Base-by-base conservation (phyloP, 768 basidiomycete species). In the Ephemerocybe angulata region DNA sequence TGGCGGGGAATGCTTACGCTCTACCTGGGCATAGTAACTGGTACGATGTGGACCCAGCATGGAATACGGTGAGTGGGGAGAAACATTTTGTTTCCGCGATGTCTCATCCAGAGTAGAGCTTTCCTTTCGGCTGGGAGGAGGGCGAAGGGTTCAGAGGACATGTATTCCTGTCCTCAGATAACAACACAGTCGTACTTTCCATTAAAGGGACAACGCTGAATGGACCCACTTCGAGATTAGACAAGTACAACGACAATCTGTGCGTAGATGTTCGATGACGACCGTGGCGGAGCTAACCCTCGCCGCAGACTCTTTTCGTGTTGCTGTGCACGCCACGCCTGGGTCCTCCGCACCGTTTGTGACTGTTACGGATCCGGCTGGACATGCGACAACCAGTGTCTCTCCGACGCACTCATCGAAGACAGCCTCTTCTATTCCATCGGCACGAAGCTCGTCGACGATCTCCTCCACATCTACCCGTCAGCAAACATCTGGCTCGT, bases 371-470 rank as follows among this genome's bases (percentile, higher is more conserved):
- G 81, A 2, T 75, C 81, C 10, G 75, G 78, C 30, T 86, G 80
- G 77, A 80, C 78, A 33, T 98, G 96, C 68, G 87, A 91, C 58
- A 80, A 84, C 50, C 78, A 79, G 17, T 98, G 96, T 70, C 74
- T 98, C 50, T 85, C 88, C 49, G 77, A 87, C 43, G 88, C 95
- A 2, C 83, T 98, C 33, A 75, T 93, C 52, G 77, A 90, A 67
- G 94, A 98, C 55, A 90, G 87, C 61, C 70, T 97, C n/a, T 98
- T 98, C 72, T 97, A 97, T 67, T 87, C 88, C 2, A 76, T 88
- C 33, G 96, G 93, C 25, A 84, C 92, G 43, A 35, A 35, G 33
- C 17, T 17, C 33, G 17, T n/a, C n/a, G n/a, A n/a, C n/a, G n/a
- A n/a, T n/a, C n/a, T n/a, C n/a, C n/a, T n/a, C n/a, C n/a, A 79